These are phyloP conservation scores for Xerocomellus amylosporus DNA, from an alignment of 768 basidiomycete genomes.

Conservation along the genomic window DNA sequence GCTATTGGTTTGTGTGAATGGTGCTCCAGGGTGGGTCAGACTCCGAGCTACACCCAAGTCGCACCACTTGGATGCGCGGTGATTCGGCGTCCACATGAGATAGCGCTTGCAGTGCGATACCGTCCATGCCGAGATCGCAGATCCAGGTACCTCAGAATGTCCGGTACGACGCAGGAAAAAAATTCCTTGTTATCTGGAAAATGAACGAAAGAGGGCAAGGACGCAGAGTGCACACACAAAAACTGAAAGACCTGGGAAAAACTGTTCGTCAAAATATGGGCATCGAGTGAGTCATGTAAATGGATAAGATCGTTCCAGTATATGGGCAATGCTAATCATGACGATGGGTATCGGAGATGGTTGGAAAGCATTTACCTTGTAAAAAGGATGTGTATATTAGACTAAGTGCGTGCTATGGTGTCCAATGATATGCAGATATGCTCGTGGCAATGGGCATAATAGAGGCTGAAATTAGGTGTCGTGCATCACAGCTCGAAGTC, in stretches of 20 bases:
- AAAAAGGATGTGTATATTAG: constrained; percentile 13
- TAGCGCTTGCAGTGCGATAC: background rate
- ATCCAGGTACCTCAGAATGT: background rate
- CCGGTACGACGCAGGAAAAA: background rate
- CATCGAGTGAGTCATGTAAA: background rate
- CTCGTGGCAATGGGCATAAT: constrained; percentile 14
- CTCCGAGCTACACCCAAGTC: no score
- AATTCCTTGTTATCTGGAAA: background rate
- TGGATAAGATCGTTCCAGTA: background rate
- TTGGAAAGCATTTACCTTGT: constrained; percentile 11
- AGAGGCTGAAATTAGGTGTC: constrained; percentile 5
- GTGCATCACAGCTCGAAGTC: constrained; percentile 6
- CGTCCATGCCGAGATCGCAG: background rate
- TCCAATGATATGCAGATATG: constrained; percentile 22
- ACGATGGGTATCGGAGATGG: constrained; percentile 5
- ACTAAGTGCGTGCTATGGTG: constrained; percentile 20
- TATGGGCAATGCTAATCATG: background rate
- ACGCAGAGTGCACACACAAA: background rate
- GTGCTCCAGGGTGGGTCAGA: no score
- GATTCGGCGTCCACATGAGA: background rate
- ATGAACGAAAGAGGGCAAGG: background rate
- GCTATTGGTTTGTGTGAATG: background rate
- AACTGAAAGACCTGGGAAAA: background rate
- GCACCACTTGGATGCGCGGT: background rate
- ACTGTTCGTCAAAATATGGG: background rate